phyloP scores from a whole-genome alignment of 1,284 basidiomycete genomes.

The Heimioporus retisporus region DNA sequence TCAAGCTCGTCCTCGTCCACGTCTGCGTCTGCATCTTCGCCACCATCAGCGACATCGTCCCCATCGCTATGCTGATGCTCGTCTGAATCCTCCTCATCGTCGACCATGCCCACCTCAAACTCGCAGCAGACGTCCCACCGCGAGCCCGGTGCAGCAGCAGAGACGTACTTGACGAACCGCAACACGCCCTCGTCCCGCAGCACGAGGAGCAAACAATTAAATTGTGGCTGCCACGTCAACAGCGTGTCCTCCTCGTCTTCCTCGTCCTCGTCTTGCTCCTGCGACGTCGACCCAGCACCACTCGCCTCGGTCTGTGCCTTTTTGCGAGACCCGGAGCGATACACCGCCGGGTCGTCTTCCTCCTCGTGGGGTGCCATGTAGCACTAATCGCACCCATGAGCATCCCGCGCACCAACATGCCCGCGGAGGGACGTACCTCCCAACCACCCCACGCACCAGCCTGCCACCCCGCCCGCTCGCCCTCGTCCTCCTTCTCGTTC shows the following conservation, averaged over 20 bases:
- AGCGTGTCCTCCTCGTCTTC: slow-evolving; percentile 88
- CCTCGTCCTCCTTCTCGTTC: slow-evolving; percentile 43
- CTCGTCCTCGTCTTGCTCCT: slow-evolving; percentile 60
- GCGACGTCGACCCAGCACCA: slow-evolving; percentile 23
- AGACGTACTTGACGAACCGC: slow-evolving; percentile 96
- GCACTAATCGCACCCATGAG: slow-evolving; percentile 59
- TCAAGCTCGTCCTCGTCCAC: too few species aligned
- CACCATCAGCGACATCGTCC: too few species aligned
- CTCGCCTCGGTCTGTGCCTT: slow-evolving; percentile 34
- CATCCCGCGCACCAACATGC: background rate
- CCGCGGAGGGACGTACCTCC: slow-evolving; percentile 68
- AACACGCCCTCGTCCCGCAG: slow-evolving; percentile 95
- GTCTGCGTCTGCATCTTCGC: too few species aligned
- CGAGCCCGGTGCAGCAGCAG: slow-evolving; percentile 86
- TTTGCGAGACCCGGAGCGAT: slow-evolving; percentile 76
- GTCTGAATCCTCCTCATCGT: slow-evolving; percentile 46
- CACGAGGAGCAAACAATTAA: slow-evolving; percentile 92
- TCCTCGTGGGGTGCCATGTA: slow-evolving; percentile 96
- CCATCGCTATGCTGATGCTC: too few species aligned
- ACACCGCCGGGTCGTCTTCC: slow-evolving; percentile 95
- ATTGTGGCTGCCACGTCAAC: slow-evolving; percentile 90
- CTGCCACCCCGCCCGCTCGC: slow-evolving; percentile 70
- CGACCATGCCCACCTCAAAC: slow-evolving; percentile 84
- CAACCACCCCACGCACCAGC: slow-evolving; percentile 92
- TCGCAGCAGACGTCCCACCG: slow-evolving; percentile 94